Base-by-base conservation (phyloP, 2,329 filamentous ascomycete species). In the Dryadomyces quercus-mongolicae region DNA sequence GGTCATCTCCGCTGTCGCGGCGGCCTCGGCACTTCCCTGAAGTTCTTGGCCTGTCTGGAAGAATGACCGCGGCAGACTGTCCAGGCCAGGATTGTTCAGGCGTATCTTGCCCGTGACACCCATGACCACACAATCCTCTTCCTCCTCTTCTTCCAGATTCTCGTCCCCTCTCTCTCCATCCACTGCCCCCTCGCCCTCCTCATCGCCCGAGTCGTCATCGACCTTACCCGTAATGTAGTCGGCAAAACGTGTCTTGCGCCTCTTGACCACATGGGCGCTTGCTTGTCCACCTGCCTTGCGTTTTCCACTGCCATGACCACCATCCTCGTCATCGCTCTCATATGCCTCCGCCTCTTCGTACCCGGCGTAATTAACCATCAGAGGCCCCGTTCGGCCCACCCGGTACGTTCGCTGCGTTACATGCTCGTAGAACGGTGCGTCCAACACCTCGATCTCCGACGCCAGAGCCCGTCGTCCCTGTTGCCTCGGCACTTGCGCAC, bases 351-450 rank as follows among this genome's bases (percentile, higher is more conserved):
- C 36, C 31, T 40, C 22, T 6, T 44, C 21, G 6, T 49, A 34
- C 18, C 46, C 45, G 3, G 21, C 44, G 12, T 12, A 18, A 34
- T 52, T 21, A 15, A 55, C 44, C 15, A 53, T 18, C 3, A 48
- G 36, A 2, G 49, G 13, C 10, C 44, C 20, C 5, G n/a, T 49
- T 10, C 50, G 36, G 5, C 49, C 34, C 16, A 34, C 2, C 12
- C 43, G 47, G 8, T 38, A 53, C 18, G 51, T 22, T 43, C 44
- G 36, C 43, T 47, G 55, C 15, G 34, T 15, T 7, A 25, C 58
- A 58, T 65, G 55, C 55, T 64, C 64, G 61, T 79, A 79, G 31
- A 77, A 72, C 2, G 76, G 76, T 1, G 76, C 76, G 52, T 71
- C 68, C 31, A 79, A 62, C n/a, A 71, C 67, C 40, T 75, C 74